phyloP scores from a whole-genome alignment of 345 rosid species.

The Citrus reticulata region DNA sequence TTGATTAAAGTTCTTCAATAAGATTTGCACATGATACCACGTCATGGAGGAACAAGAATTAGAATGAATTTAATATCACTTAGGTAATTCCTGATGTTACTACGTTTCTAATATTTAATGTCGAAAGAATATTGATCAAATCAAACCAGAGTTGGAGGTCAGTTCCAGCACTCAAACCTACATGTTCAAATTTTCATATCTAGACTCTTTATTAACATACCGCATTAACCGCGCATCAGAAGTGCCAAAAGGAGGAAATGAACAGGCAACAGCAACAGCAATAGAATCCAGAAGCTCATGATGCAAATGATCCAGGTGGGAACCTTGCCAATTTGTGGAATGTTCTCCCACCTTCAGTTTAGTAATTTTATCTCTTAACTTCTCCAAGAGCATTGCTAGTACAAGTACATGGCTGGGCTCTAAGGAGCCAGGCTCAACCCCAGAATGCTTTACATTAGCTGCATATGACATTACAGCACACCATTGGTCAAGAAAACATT shows the following conservation, averaged over 20 bases:
- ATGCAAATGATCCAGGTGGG: conserved; percentile 62
- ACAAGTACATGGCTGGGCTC: conserved; percentile 36
- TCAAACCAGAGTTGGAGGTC: not conserved
- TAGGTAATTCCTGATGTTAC: not conserved
- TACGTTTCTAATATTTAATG: not conserved
- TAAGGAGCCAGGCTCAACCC: conserved; percentile 20
- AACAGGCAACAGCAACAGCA: conserved; percentile 51
- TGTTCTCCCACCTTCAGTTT: conserved; percentile 36
- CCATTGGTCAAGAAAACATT: conserved; percentile 77
- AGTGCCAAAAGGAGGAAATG: conserved; percentile 35
- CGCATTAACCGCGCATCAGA: conserved; percentile 56
- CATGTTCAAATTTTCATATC: conserved; percentile 1
- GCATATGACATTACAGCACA: conserved; percentile 53
- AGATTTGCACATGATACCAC: not conserved
- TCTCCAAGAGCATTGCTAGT: conserved; percentile 64
- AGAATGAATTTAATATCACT: not conserved
- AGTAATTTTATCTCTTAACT: conserved; percentile 55
- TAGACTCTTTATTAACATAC: conserved; percentile 37
- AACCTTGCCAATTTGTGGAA: conserved; percentile 36
- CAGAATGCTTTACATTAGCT: conserved; percentile 35
- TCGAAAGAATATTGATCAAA: not conserved
- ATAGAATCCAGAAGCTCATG: conserved; percentile 73
- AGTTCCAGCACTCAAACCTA: not conserved
- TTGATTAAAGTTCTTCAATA: not conserved
- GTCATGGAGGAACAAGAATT: not conserved